Conservation (phyloP, 768 basidiomycete genomes). For the Mycena chlorophos region DNA sequence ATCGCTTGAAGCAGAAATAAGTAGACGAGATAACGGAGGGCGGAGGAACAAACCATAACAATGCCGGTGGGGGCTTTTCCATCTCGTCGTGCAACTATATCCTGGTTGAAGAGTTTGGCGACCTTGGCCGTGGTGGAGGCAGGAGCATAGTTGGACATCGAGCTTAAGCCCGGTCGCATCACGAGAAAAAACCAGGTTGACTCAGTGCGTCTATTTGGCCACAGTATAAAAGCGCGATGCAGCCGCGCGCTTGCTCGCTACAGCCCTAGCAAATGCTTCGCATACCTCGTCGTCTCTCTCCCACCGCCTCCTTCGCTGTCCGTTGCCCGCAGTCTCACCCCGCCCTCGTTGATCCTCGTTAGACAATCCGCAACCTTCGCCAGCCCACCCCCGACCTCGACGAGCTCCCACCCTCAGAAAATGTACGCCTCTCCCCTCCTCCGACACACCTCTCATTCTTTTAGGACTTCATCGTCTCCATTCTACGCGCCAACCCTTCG, state of each 20-base stretch:
- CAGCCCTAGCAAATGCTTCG: no score
- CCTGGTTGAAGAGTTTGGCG: constrained; percentile 72
- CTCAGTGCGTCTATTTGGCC: no score
- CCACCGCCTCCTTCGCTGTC: constrained; percentile 59
- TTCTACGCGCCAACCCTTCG: constrained; percentile 91
- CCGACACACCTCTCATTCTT: constrained; percentile 11
- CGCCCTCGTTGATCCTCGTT: constrained; percentile 19
- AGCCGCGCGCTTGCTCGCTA: no score
- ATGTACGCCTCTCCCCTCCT: constrained; percentile 38
- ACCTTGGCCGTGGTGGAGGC: no score
- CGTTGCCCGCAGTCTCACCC: constrained; percentile 25
- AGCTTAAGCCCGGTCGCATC: no score
- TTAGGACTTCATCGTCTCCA: constrained; percentile 95
- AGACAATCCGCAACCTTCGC: constrained; percentile 46
- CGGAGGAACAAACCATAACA: constrained; percentile 54
- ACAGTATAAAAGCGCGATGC: no score
- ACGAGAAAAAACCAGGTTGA: no score
- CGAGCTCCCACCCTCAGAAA: constrained; percentile 46
- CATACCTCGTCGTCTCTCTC: constrained; percentile 31
- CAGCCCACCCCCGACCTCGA: constrained; percentile 38
- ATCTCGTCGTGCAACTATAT: constrained; percentile 53
- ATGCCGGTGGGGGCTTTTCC: constrained; percentile 42
- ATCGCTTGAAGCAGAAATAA: constrained; percentile 70
- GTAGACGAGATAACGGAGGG: neutral
- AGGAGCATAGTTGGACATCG: no score